Conservation (phyloP, 2,329 filamentous ascomycete species). For the Stagonosporopsis chrysanthemi region DNA sequence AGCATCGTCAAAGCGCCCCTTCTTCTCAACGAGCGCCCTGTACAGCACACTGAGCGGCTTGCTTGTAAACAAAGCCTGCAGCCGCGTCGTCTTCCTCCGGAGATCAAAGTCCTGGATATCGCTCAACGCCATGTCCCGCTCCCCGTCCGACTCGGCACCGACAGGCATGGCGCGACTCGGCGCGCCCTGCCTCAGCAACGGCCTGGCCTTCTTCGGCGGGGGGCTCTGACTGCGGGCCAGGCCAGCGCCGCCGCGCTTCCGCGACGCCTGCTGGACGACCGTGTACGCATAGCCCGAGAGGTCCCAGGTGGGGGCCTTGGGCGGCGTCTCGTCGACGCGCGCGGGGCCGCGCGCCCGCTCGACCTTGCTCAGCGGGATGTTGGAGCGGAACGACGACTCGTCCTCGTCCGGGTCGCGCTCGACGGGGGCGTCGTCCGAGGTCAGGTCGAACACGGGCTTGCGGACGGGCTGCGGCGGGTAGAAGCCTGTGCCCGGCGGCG, state of each 20-base stretch:
- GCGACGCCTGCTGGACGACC: constrained; percentile 20
- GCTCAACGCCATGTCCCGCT: constrained; percentile 33
- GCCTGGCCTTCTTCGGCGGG: constrained; percentile 36
- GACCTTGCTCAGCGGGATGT: constrained; percentile 69
- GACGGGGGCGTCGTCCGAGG: constrained; percentile 55
- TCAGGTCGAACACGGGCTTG: constrained; percentile 50
- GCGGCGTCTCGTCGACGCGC: constrained; percentile 46
- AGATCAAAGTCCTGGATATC: constrained; percentile 56
- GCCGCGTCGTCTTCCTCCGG: constrained; percentile 60
- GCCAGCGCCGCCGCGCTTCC: constrained; percentile 40
- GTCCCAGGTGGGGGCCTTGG: constrained; percentile 38
- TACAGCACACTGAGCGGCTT: constrained; percentile 58
- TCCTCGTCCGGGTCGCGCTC: constrained; percentile 59
- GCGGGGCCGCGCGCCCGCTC: constrained; percentile 34
- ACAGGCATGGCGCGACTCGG: constrained; percentile 47
- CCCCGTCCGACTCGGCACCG: constrained; percentile 30
- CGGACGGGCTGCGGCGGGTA: constrained; percentile 55
- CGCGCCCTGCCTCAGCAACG: constrained; percentile 36
- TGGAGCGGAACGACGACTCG: constrained; percentile 54
- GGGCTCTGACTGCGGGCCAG: constrained; percentile 23
- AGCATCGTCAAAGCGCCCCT: constrained; percentile 64
- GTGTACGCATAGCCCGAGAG: constrained; percentile 39
- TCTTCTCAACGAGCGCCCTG: constrained; percentile 59
- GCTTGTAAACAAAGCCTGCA: constrained; percentile 58
- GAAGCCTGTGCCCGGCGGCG: constrained; percentile 77